Conservation (phyloP, 805 yeast species). For the Lachancea dasiensis region DNA sequence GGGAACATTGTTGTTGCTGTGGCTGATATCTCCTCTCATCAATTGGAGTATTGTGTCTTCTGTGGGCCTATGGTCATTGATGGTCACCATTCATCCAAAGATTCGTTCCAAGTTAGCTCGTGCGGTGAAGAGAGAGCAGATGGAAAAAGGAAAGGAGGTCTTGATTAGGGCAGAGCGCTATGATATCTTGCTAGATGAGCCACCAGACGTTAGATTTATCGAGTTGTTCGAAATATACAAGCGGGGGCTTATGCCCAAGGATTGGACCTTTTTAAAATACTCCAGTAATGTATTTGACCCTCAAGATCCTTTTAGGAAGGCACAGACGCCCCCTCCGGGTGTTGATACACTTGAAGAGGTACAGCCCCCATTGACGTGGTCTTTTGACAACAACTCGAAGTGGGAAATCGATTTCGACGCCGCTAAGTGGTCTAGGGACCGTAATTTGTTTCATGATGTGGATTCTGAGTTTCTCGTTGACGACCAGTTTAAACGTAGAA, state of each 20-base stretch:
- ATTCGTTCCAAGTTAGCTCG: conserved; percentile 28
- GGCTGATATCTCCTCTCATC: conserved; percentile 44
- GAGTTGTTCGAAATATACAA: conserved; percentile 74
- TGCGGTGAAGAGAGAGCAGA: conserved; percentile 24
- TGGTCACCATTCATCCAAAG: conserved; percentile 57
- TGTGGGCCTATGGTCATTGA: conserved; percentile 47
- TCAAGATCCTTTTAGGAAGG: conserved; percentile 39
- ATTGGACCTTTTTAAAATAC: conserved; percentile 58
- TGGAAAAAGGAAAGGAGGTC: conserved; percentile 22
- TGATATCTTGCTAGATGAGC: conserved; percentile 64
- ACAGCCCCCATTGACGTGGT: conserved; percentile 69
- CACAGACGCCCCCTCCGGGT: conserved; percentile 61
- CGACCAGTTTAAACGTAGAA: conserved; percentile 50
- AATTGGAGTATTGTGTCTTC: conserved; percentile 64
- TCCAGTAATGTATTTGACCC: conserved; percentile 51
- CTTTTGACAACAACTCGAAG: conserved; percentile 48
- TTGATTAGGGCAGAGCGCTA: conserved; percentile 29
- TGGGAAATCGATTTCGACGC: conserved; percentile 65
- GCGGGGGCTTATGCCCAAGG: conserved; percentile 51
- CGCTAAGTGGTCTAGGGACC: conserved; percentile 43
- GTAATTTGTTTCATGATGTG: conserved; percentile 34
- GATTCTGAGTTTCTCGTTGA: conserved; percentile 47
- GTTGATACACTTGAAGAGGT: conserved; percentile 48
- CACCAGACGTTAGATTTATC: conserved; percentile 53
- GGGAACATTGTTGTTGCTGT: conserved; percentile 34